A percentile compares a stretch with the other conserved stretches of the same genome.
Evolutionary conservation across 805 yeast species (phyloP).

Genomic region (Kurtzmaniella cleridarum): DNA sequence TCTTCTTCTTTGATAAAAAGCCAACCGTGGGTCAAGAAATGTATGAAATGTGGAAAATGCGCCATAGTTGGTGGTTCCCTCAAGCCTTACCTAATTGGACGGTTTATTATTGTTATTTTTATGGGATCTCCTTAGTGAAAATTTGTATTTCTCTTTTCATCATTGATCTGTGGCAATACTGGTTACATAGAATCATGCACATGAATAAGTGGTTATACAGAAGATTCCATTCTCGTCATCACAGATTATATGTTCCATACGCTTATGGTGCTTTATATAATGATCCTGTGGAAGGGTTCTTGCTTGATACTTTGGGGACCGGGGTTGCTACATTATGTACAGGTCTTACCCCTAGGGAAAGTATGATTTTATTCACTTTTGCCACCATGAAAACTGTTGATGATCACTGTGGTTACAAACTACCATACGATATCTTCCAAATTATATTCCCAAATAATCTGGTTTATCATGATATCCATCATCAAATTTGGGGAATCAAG

Average conservation of each 20-base stretch:
- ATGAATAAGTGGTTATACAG: constrained; percentile 68
- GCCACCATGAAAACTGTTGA: constrained; percentile 96
- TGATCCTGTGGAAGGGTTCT: constrained; percentile 89
- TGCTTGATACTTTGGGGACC: constrained; percentile 88
- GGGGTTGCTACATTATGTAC: constrained; percentile 70
- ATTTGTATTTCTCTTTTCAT: constrained; percentile 60
- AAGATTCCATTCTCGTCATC: constrained; percentile 90
- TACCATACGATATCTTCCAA: constrained; percentile 91
- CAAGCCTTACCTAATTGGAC: constrained; percentile 41
- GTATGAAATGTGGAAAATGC: constrained; percentile 41
- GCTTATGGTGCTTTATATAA: constrained; percentile 96
- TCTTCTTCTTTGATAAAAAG: constrained; percentile 52
- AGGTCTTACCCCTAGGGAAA: constrained; percentile 70
- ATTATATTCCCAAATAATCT: constrained; percentile 89
- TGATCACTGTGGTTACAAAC: constrained; percentile 96
- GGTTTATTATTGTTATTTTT: constrained; percentile 52
- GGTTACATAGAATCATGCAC: constrained; percentile 88
- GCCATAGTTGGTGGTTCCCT: constrained; percentile 32
- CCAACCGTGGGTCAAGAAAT: constrained; percentile 50
- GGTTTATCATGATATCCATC: constrained; percentile 95
- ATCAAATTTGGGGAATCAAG: constrained; percentile 92
- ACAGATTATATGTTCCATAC: constrained; percentile 89
- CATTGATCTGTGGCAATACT: constrained; percentile 94
- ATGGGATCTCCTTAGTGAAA: constrained; percentile 57
- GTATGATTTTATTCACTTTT: constrained; percentile 68